A percentile compares a stretch with the other conserved stretches of the same genome.
phyloP scores from a whole-genome alignment of 1,284 basidiomycete genomes.

The Flammula alnicola region DNA sequence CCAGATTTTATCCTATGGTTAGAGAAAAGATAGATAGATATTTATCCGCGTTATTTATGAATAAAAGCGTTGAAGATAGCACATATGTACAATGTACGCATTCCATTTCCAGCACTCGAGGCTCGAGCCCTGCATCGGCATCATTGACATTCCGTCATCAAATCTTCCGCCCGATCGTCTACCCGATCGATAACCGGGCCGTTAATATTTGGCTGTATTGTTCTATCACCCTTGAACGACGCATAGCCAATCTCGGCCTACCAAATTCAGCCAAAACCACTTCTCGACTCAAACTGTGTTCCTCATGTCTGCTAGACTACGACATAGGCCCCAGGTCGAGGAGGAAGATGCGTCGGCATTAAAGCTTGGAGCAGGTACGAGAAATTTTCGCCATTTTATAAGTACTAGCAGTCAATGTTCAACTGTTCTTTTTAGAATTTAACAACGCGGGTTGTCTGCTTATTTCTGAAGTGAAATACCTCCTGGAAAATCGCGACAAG shows the following conservation, averaged over 20 bases:
- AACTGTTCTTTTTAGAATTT: slow-evolving; percentile 62
- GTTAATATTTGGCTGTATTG: slow-evolving; percentile 11
- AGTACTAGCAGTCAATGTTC: background rate
- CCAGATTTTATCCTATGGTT: too few species aligned
- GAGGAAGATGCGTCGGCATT: slow-evolving; percentile 74
- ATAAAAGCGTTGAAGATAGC: too few species aligned
- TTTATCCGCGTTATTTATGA: too few species aligned
- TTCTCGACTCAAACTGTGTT: slow-evolving; percentile 5
- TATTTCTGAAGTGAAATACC: slow-evolving; percentile 90
- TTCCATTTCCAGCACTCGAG: slow-evolving; percentile 3
- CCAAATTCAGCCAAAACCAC: background rate
- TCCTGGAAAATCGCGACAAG: slow-evolving; percentile 85
- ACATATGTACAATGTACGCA: too few species aligned
- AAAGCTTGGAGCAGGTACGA: slow-evolving; percentile 65
- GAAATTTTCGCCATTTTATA: background rate
- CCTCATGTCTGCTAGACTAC: slow-evolving; percentile 46
- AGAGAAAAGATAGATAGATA: too few species aligned
- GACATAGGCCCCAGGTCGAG: slow-evolving; percentile 55
- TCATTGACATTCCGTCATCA: background rate
- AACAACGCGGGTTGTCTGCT: slow-evolving; percentile 89
- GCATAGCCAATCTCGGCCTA: background rate
- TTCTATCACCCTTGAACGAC: slow-evolving; percentile 1
- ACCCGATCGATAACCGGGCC: too few species aligned
- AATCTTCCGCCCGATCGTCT: background rate
- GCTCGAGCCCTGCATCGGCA: background rate